These are phyloP conservation scores for Mycena rosella DNA, from an alignment of 768 basidiomycete species.

Conservation along the genomic window DNA sequence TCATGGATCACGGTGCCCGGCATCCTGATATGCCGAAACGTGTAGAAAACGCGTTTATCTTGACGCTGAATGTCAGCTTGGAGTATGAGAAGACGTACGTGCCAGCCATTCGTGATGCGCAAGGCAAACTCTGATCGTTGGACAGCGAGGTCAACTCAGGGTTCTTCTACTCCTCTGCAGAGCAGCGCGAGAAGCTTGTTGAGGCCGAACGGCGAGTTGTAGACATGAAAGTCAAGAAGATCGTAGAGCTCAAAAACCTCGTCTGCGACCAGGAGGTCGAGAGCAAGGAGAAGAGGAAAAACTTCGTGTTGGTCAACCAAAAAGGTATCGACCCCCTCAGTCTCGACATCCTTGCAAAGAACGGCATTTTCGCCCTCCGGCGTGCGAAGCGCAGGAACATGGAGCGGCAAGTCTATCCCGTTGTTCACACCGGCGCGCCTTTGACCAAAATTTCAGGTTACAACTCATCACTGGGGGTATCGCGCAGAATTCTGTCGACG, in stretches of 20 bases:
- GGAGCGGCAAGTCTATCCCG: conserved; percentile 78
- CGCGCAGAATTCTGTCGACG: conserved; percentile 98
- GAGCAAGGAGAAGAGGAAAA: conserved; percentile 83
- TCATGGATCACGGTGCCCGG: conserved; percentile 96
- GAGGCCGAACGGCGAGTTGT: conserved; percentile 96
- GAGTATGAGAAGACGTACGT: conserved; percentile 99
- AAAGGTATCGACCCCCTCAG: conserved; percentile 99
- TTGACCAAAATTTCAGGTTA: conserved; percentile 62
- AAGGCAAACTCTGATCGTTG: conserved; percentile 38
- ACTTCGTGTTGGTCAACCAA: conserved; percentile 97
- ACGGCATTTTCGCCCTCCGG: conserved; percentile 94
- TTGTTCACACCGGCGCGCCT: neutral
- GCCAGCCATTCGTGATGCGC: conserved; percentile 24
- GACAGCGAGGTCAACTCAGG: conserved; percentile 97
- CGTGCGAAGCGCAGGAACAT: conserved; percentile 98
- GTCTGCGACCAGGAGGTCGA: conserved; percentile 96
- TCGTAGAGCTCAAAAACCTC: conserved; percentile 94
- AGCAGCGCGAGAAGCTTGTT: conserved; percentile 98
- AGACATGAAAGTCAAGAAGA: conserved; percentile 94
- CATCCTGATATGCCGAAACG: conserved; percentile 99
- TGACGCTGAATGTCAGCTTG: conserved; percentile 96
- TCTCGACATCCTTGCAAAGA: conserved; percentile 95
- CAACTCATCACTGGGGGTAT: conserved; percentile 95
- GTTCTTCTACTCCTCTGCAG: conserved; percentile 99
- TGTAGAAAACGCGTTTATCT: conserved; percentile 94